Evolutionary conservation across 169 alveolate genomes (phyloP).

Genomic region (Cryptosporidium viatorum): DNA sequence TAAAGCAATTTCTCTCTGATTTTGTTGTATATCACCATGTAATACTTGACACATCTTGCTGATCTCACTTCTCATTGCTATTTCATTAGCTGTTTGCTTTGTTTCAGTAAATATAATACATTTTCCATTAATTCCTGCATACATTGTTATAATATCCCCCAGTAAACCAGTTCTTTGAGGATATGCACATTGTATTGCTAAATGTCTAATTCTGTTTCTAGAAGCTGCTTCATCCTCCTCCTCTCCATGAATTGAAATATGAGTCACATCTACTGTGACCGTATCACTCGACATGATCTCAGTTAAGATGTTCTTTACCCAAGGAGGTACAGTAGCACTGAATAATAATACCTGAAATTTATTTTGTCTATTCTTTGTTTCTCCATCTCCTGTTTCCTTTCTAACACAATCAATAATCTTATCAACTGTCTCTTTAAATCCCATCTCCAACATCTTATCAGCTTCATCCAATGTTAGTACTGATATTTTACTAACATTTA

Average conservation of each 20-base stretch:
- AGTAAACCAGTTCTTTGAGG: conserved; percentile 84
- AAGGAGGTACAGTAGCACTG: conserved; percentile 91
- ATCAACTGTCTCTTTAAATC: conserved; percentile 87
- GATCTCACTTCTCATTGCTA: conserved; percentile 84
- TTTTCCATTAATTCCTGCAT: conserved; percentile 82
- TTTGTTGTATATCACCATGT: conserved; percentile 92
- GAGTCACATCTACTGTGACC: conserved; percentile 77
- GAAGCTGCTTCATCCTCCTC: conserved; percentile 85
- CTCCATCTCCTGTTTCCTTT: conserved; percentile 69
- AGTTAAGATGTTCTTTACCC: conserved; percentile 87
- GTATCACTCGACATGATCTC: conserved; percentile 77
- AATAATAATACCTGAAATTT: conserved; percentile 86
- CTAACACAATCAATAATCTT: conserved; percentile 83
- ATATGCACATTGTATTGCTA: conserved; percentile 88
- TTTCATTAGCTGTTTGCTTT: conserved; percentile 89
- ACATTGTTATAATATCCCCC: conserved; percentile 86
- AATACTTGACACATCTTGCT: conserved; percentile 85
- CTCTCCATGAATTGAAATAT: conserved; percentile 83
- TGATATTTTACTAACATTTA: conserved; percentile 79
- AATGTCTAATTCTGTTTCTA: conserved; percentile 86
- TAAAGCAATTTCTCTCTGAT: conserved; percentile 89
- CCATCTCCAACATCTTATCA: conserved; percentile 89
- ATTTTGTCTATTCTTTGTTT: conserved; percentile 2
- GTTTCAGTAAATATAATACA: conserved; percentile 91
- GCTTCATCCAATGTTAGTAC: conserved; percentile 86